Evolutionary conservation across 208 protist genomes (phyloP).

Genomic region (Porcisia deanei): DNA sequence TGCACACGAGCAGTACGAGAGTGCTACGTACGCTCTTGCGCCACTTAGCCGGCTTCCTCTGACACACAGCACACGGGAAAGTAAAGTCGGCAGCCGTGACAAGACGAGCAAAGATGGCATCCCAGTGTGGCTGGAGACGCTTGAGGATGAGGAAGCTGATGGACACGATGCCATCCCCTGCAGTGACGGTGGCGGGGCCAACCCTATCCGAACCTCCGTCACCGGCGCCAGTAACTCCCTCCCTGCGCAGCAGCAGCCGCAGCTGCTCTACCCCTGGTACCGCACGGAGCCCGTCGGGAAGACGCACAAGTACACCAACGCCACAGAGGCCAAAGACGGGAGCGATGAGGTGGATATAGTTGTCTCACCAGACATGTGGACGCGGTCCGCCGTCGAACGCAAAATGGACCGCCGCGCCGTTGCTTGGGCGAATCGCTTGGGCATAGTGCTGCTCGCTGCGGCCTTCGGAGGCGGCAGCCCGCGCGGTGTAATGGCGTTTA

Average conservation of each 20-base stretch:
- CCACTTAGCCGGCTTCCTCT: conserved; percentile 21
- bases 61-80: not conserved
- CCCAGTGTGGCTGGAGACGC: not conserved
- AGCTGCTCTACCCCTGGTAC: conserved; percentile 27
- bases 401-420: conserved; percentile 5
- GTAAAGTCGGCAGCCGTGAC: not conserved
- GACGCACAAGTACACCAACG: not conserved
- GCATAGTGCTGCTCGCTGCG: conserved; percentile 21
- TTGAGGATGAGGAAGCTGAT: not conserved
- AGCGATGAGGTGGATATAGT: not conserved
- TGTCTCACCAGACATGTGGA: conserved; percentile 12
- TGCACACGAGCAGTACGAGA: conserved; percentile 31
- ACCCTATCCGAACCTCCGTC: not conserved
- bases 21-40: conserved; percentile 36
- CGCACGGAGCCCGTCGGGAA: conserved; percentile 12
- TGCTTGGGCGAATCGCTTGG: conserved; percentile 25
- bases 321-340: not conserved
- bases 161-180: not conserved
- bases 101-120: not conserved
- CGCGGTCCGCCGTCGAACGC: conserved; percentile 1
- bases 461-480: conserved; percentile 33
- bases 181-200: not conserved
- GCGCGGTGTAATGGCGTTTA: conserved; percentile 4
- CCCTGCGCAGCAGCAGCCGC: not conserved
- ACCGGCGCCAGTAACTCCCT: not conserved